Base-by-base conservation (phyloP, 1,284 basidiomycete genomes). In the Ceratobasidium sp. region DNA sequence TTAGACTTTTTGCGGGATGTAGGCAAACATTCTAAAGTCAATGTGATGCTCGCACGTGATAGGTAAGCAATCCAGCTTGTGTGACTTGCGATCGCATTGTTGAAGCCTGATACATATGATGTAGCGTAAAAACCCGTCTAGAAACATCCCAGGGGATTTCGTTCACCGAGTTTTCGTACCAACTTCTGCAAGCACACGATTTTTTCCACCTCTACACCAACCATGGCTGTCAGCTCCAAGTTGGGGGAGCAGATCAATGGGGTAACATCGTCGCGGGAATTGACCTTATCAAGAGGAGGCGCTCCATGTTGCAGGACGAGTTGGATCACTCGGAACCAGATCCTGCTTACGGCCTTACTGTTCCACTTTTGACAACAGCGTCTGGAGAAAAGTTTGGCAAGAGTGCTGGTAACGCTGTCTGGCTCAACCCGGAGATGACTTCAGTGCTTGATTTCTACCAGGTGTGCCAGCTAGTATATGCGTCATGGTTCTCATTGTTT, bases 201-300 rank as follows among this genome's bases (percentile, higher is more conserved):
- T 99, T 98, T 79, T 85, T 89, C 72, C 82, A 89, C 71, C 84
- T 99, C 1, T 83, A 96, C 79, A 81, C 82, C 72, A 78, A 83
- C 31, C 82, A 86, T 57, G 81, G 81, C 0, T 98, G 96, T 78
- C 87, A 87, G 1, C 85, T 98, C 50, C 97, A 99, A 79, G 80
- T 99, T 47, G 97, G 97, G 54, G 97, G 97, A 2, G 94, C 92
- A 0, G 97, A 99, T 78, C 97, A 99, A 78, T 96, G 96, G 89
- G 96, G 97, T n/a, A 99, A 99, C 77, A 98, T 99, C 72, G 81
- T 94, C 22, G 92, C 93, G 7, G 96, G 96, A 3, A 84, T 97
- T 35, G 94, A 98, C 69, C 84, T 98, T 50, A 95, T 98, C 74
- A 85, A 86, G 68, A 86, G 87, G 8, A 50, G 47, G 15, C 74